Conservation (phyloP, 768 basidiomycete species). For the Porphyrellus cyaneotinctus region DNA sequence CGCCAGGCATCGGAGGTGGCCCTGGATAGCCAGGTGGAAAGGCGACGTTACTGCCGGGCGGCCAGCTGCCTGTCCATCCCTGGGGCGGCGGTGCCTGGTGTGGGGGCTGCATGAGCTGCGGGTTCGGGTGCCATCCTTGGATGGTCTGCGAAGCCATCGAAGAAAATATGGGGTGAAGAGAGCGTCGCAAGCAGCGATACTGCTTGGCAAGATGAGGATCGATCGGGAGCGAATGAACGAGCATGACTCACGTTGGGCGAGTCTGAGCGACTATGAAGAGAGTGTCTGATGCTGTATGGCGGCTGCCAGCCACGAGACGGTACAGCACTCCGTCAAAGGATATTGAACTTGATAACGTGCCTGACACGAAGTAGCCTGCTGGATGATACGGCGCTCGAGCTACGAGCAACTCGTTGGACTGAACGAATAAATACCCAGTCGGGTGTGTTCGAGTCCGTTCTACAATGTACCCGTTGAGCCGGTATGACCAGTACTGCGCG, state of each 20-base stretch:
- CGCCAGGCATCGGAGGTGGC: constrained; percentile 55
- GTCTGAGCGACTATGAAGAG: background rate
- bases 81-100: constrained; percentile 20
- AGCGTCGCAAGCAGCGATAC: background rate
- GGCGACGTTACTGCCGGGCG: constrained; percentile 25
- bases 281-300: background rate
- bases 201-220: constrained; percentile 6
- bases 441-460: constrained; percentile 2
- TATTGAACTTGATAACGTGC: too few species aligned
- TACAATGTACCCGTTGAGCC: constrained; percentile 20
- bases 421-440: constrained; percentile 16
- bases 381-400: background rate
- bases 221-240: background rate
- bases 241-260: constrained; percentile 1
- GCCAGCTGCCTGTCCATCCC: constrained; percentile 39
- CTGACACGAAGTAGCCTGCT: background rate
- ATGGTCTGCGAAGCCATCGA: constrained; percentile 23
- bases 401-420: too few species aligned
- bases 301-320: background rate
- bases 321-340: too few species aligned
- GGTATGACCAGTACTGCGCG: constrained; percentile 1
- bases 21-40: constrained; percentile 36
- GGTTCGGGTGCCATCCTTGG: constrained; percentile 33
- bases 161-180: background rate
- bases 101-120: constrained; percentile 30